These are phyloP conservation scores for Melastoma malabathricum DNA, from an alignment of 345 rosid species.

Conservation along the genomic window DNA sequence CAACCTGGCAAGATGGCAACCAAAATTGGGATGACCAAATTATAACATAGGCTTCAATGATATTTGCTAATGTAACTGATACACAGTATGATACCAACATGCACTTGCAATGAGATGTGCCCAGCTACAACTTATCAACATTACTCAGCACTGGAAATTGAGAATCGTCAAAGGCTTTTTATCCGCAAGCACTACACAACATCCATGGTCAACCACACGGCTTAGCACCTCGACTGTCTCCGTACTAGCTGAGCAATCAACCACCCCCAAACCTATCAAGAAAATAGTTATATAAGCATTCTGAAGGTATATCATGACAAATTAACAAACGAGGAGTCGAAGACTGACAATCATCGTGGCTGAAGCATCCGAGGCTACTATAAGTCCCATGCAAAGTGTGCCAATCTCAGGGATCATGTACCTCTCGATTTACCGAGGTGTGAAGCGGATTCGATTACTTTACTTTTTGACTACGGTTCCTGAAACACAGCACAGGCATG, in stretches of 20 bases:
- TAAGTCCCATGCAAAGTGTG: neutral
- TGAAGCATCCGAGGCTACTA: no score
- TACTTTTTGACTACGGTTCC: constrained; percentile 22
- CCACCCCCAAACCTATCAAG: constrained; percentile 49
- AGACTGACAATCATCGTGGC: no score
- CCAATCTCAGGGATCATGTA: constrained; percentile 8
- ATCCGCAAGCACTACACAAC: constrained; percentile 77
- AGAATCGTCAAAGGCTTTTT: constrained; percentile 70
- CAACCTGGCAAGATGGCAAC: constrained; percentile 29
- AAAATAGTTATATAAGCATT: neutral
- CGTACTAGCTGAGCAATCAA: constrained; percentile 81
- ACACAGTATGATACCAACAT: no score
- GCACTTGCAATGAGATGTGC: no score
- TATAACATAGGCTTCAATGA: no score
- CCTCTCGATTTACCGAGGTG: constrained; percentile 66
- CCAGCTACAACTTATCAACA: no score
- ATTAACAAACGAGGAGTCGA: neutral
- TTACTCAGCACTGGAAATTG: no score
- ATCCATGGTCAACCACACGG: constrained; percentile 45
- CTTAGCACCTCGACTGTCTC: constrained; percentile 42
- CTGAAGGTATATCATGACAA: neutral
- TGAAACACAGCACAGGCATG: constrained; percentile 28
- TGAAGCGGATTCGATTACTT: constrained; percentile 35
- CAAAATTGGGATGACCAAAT: neutral
- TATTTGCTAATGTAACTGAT: no score